Evolutionary conservation across 495 filamentous ascomycete species (phyloP).

Genomic region (Friedmanniomyces simplex): DNA sequence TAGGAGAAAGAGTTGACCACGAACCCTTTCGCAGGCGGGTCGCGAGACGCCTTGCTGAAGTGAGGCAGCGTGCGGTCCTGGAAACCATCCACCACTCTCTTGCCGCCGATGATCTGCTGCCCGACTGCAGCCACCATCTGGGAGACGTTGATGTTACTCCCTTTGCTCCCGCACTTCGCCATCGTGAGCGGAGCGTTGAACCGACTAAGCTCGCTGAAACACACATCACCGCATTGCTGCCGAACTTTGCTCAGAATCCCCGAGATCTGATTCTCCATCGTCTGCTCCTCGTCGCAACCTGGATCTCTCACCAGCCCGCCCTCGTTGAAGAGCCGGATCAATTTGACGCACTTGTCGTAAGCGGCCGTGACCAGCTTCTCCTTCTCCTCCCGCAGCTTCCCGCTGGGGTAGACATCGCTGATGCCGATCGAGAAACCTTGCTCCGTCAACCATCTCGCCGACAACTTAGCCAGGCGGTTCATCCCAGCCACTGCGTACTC

Average conservation of each 20-base stretch:
- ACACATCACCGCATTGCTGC: slow-evolving; percentile 80
- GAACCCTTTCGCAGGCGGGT: slow-evolving; percentile 91
- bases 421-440: slow-evolving; percentile 96
- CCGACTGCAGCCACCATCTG: slow-evolving; percentile 98
- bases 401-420: slow-evolving; percentile 78
- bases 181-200: slow-evolving; percentile 93
- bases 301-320: slow-evolving; percentile 72
- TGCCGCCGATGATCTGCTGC: slow-evolving; percentile 91
- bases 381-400: slow-evolving; percentile 57
- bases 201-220: slow-evolving; percentile 77
- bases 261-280: slow-evolving; percentile 81
- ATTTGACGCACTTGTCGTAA: slow-evolving; percentile 67
- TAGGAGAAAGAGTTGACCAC: slow-evolving; percentile 96
- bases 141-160: slow-evolving; percentile 93
- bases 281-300: slow-evolving; percentile 83
- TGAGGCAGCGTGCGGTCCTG: slow-evolving; percentile 90
- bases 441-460: slow-evolving; percentile 76
- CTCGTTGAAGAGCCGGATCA: slow-evolving; percentile 70
- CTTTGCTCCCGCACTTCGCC: slow-evolving; percentile 93
- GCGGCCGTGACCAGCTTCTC: slow-evolving; percentile 63
- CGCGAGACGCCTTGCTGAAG: slow-evolving; percentile 83
- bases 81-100: slow-evolving; percentile 92
- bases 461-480: slow-evolving; percentile 87
- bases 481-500: slow-evolving; percentile 81
- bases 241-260: slow-evolving; percentile 86